Evolutionary conservation across 305 asterid genomes (phyloP), one percentile per base, ranked within the genome.

Genomic region (Nicotiana rustica): DNA sequence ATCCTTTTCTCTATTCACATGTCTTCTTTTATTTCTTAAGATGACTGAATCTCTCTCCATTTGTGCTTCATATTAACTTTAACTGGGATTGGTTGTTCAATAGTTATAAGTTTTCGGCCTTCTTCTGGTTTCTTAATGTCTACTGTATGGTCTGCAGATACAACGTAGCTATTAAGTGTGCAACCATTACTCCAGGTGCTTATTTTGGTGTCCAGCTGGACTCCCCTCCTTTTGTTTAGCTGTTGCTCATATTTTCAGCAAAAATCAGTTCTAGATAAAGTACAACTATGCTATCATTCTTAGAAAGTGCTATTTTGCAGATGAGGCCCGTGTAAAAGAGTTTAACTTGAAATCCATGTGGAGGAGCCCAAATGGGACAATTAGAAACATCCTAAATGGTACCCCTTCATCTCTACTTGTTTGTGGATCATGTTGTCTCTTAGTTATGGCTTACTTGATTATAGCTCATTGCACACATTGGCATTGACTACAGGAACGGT

Each of bases 291-390:
- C 65, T 52, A 15, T 75, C 80, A 52, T 75, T 52, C 47, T 35
- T 52, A 75, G 38, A 75, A 52, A 52, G 65, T 52, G 44, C 65
- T 75, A 75, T 49, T 73, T 77, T 85, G 76, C 91, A 95, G 97
- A 94, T 87, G 99, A 96, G 88, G 95, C 91, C 81, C 98, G 99
- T 84, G 86, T 95, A 73, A 86, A 82, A 91, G 98, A 95, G 89
- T 95, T 95, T 69, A 84, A 83, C 83, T 88, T 95, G 90, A 95
- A 94, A 90, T 57, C 73, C 33, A 95, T 95, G 99, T 95, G 99
- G 99, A 95, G 82, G 90, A 94, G 97, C 85, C 99, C 99, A 18
- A 95, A 95, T 88, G 99, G 99, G 79, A 95, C 99, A 62, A 95
- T 95, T 77, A 92, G 99, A 89, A 95, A 95, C 81, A 95, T 95